These are phyloP conservation scores for Pseudopyrenochaeta lycopersici DNA, from an alignment of 2,329 filamentous ascomycete genomes.

Conservation along the genomic window DNA sequence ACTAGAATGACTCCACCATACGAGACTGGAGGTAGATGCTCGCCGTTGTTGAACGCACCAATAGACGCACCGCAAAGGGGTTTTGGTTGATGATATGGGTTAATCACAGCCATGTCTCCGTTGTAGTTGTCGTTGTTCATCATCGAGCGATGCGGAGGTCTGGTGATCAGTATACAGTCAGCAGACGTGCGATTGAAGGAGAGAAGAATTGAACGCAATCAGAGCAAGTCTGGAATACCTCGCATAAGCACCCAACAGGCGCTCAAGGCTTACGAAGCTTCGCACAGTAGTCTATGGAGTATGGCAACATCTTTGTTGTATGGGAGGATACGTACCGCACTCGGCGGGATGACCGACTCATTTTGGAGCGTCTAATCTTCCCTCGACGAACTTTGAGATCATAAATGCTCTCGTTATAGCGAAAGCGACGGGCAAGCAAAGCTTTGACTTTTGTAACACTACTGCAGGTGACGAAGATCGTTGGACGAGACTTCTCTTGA, in stretches of 20 bases:
- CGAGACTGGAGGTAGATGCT: conserved; percentile 88
- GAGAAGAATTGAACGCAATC: background rate
- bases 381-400: conserved; percentile 77
- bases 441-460: conserved; percentile 77
- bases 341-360: conserved; percentile 47
- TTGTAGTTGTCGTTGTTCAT: conserved; percentile 47
- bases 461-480: conserved; percentile 79
- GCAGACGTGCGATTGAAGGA: background rate
- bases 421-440: conserved; percentile 74
- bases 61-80: conserved; percentile 91
- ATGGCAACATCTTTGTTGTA: background rate
- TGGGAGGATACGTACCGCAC: conserved; percentile 16
- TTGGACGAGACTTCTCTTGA: conserved; percentile 71
- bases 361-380: conserved; percentile 70
- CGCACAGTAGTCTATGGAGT: background rate
- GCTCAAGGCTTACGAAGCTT: background rate
- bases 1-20: conserved; percentile 88
- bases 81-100: conserved; percentile 78
- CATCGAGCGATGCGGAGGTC: conserved; percentile 51
- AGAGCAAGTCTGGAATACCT: background rate
- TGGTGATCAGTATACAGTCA: background rate
- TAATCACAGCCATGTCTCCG: conserved; percentile 60
- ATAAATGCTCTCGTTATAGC: conserved; percentile 71
- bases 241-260: background rate
- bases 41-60: conserved; percentile 84